phyloP scores from a whole-genome alignment of 2,329 filamentous ascomycete species.

The Sordariomycetes sp. region DNA sequence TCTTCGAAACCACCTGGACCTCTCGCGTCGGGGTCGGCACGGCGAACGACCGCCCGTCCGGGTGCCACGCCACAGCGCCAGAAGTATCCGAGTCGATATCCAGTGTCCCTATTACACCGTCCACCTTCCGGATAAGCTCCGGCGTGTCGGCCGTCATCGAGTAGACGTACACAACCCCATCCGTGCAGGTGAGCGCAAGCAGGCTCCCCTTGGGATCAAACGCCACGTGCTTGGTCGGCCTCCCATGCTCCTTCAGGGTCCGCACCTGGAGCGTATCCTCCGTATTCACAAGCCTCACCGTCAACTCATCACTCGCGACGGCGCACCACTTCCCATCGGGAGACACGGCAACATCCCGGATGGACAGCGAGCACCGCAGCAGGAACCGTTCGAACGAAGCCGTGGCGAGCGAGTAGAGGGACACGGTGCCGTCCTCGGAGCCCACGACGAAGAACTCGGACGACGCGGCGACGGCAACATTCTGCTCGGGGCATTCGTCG shows the following conservation, averaged over 20 bases:
- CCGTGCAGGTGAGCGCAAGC: constrained; percentile 73
- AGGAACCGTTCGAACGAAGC: constrained; percentile 66
- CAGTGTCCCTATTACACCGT: constrained; percentile 70
- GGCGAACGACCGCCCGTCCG: constrained; percentile 85
- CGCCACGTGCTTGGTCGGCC: constrained; percentile 81
- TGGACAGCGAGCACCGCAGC: constrained; percentile 71
- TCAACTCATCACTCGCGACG: constrained; percentile 91
- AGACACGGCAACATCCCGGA: constrained; percentile 77
- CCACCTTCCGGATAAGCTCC: constrained; percentile 70
- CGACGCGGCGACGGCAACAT: constrained; percentile 65
- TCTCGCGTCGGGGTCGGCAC: constrained; percentile 73
- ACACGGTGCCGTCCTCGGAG: constrained; percentile 92
- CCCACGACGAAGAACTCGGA: constrained; percentile 80
- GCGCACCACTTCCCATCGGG: constrained; percentile 79
- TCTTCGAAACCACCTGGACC: constrained; percentile 77
- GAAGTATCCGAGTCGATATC: constrained; percentile 70
- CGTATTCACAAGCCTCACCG: constrained; percentile 79
- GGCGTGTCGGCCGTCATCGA: constrained; percentile 69
- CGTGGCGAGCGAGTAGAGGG: constrained; percentile 72
- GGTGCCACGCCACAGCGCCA: constrained; percentile 77
- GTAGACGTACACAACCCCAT: constrained; percentile 86
- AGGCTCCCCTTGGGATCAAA: constrained; percentile 74
- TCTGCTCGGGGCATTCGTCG: constrained; percentile 82
- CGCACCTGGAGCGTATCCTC: constrained; percentile 67
- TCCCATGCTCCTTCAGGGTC: constrained; percentile 71